phyloP scores from a whole-genome alignment of 495 filamentous ascomycete species.

The Aspergillus biplanus region DNA sequence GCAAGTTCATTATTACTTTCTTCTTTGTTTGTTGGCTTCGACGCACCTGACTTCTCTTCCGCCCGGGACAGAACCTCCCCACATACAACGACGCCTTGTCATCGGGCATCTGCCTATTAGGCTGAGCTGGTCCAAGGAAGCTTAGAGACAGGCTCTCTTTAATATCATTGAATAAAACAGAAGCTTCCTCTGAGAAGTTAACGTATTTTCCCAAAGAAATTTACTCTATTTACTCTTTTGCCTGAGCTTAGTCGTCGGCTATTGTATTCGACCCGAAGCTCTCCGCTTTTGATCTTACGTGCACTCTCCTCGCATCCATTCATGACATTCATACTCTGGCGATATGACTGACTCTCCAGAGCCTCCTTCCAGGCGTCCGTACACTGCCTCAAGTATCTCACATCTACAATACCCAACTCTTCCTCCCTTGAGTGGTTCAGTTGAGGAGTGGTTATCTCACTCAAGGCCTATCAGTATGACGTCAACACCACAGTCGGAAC shows the following conservation, averaged over 20 bases:
- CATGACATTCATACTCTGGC: conserved; percentile 28
- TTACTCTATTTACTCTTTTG: conserved; percentile 15
- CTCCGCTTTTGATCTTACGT: conserved; percentile 21
- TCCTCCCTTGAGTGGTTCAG: conserved; percentile 49
- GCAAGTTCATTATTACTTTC: conserved; percentile 14
- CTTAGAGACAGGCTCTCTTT: conserved; percentile 6
- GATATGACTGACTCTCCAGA: conserved; percentile 49
- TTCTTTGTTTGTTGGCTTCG: conserved; percentile 11
- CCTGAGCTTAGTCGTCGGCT: conserved; percentile 22
- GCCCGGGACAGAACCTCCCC: conserved; percentile 25
- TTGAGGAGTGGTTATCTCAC: conserved; percentile 53
- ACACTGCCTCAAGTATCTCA: conserved; percentile 33
- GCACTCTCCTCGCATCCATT: conserved; percentile 22
- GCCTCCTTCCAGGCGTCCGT: conserved; percentile 36
- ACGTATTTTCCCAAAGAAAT: conserved; percentile 23
- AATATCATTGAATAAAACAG: conserved; percentile 5
- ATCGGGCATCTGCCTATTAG: conserved; percentile 33
- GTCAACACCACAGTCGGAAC: conserved; percentile 33
- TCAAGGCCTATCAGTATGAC: conserved; percentile 50
- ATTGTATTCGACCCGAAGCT: conserved; percentile 26
- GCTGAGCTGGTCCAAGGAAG: conserved; percentile 22
- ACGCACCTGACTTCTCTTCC: conserved; percentile 25
- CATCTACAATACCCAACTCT: conserved; percentile 50
- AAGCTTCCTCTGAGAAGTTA: conserved; percentile 19
- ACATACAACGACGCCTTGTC: conserved; percentile 24